phyloP scores from a whole-genome alignment of 768 basidiomycete genomes.

The Neoboletus magnificus region DNA sequence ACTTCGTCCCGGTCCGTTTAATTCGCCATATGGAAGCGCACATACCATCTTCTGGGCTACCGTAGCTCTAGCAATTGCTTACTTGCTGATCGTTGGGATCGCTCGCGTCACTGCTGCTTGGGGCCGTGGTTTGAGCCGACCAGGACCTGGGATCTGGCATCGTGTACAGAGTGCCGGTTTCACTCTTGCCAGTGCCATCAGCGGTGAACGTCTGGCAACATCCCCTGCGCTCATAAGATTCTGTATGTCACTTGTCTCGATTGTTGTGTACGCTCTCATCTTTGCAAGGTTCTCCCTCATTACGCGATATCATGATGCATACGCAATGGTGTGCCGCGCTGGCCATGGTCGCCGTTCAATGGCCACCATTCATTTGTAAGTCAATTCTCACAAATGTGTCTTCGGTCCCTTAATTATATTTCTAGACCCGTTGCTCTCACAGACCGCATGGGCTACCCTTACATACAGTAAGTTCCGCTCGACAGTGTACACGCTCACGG shows the following conservation, averaged over 20 bases:
- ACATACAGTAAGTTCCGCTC: slow-evolving; percentile 54
- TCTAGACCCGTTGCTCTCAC: slow-evolving; percentile 84
- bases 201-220: slow-evolving; percentile 83
- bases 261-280: slow-evolving; percentile 13
- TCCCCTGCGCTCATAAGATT: slow-evolving; percentile 87
- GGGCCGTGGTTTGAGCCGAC: slow-evolving; percentile 61
- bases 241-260: slow-evolving; percentile 48
- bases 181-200: slow-evolving; percentile 88
- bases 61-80: slow-evolving; percentile 70
- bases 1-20: slow-evolving; percentile 53
- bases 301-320: slow-evolving; percentile 90
- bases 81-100: slow-evolving; percentile 77
- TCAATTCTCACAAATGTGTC: slow-evolving; percentile 9
- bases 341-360: slow-evolving; percentile 91
- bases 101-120: slow-evolving; percentile 85
- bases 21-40: slow-evolving; percentile 63
- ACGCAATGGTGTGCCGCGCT: slow-evolving; percentile 90
- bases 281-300: slow-evolving; percentile 76
- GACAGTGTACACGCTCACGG: slow-evolving; percentile 9
- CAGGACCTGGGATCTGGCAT: slow-evolving; percentile 61
- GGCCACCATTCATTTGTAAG: slow-evolving; percentile 90
- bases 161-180: slow-evolving; percentile 82
- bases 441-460: slow-evolving; percentile 86
- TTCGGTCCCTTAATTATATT: slow-evolving; percentile 15
- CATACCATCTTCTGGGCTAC: slow-evolving; percentile 69